A percentile compares a stretch with the other conserved stretches of the same genome.
These are phyloP conservation scores for Fusarium sp. DNA, from an alignment of 2,329 filamentous ascomycete species.

Conservation along the genomic window DNA sequence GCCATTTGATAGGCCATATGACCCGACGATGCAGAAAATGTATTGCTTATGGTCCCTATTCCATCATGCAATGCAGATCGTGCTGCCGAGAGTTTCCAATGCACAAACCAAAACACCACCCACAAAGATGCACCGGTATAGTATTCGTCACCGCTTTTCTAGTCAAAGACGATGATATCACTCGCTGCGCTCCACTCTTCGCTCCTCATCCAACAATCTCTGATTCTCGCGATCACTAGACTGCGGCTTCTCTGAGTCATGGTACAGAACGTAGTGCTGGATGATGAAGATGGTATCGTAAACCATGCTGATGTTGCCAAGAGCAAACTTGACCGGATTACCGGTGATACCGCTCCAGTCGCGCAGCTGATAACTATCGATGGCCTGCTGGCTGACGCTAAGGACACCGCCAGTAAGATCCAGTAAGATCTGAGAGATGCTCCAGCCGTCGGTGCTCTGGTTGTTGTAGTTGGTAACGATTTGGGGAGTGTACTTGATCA, in stretches of 20 bases:
- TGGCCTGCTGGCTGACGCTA: slow-evolving; percentile 79
- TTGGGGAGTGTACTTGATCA: slow-evolving; percentile 94
- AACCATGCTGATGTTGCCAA: slow-evolving; percentile 84
- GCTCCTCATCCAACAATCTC: slow-evolving; percentile 43
- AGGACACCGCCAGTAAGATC: slow-evolving; percentile 84
- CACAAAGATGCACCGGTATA: neutral
- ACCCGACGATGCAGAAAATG: neutral
- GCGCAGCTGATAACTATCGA: slow-evolving; percentile 83
- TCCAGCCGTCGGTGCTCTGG: slow-evolving; percentile 87
- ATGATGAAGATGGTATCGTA: slow-evolving; percentile 88
- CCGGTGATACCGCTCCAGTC: slow-evolving; percentile 93
- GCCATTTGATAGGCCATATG: neutral
- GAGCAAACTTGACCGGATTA: slow-evolving; percentile 88
- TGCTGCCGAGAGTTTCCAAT: neutral
- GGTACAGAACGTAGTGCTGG: slow-evolving; percentile 88
- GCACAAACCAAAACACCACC: neutral
- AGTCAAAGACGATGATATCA: neutral
- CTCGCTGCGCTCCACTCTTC: slow-evolving; percentile 31
- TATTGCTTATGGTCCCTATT: neutral
- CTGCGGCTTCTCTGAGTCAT: slow-evolving; percentile 20
- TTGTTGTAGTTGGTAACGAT: slow-evolving; percentile 83
- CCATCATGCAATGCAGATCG: slow-evolving; percentile 1
- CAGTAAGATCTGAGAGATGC: slow-evolving; percentile 82
- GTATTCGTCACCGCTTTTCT: neutral
- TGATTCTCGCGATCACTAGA: slow-evolving; percentile 31